Base-by-base conservation (phyloP, 1,139 yeast species). In the Candida mesenterica region DNA sequence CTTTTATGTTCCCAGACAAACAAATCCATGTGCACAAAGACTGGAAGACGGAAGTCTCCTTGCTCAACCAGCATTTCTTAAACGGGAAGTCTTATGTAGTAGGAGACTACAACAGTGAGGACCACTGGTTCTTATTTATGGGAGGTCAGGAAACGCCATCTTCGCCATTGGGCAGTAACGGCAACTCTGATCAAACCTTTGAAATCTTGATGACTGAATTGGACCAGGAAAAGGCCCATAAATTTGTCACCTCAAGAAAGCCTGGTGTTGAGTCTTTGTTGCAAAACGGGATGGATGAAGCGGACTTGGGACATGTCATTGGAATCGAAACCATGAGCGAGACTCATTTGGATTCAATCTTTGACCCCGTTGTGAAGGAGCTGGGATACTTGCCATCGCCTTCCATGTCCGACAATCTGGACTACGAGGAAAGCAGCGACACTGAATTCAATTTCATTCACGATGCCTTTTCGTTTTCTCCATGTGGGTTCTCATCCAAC, bases 401-500 rank as follows among this genome's bases (percentile, higher is more conserved):
- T 15, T 57, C 63, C 10, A 50, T 55, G 36, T 53, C 61, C 22
- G 69, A 61, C 37, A 44, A 43, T 33, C 44, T 49, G 46, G 64
- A 55, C 30, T 42, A 38, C 30, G 52, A 50, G 6, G 55, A 12
- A 56, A 48, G 20, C 24, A 30, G n/a, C 19, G 17, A 7, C 26
- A n/a, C 28, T 5, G 37, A 29, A 5, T 31, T 44, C 29, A 46
- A 46, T 12, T 75, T 69, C 38, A 49, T 75, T 55, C 88, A 82
- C 52, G 97, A 90, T 65, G 87, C 96, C 4, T 92, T 89, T 63
- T 82, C 95, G 20, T 92, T 92, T 59, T 70, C 86, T n/a, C 98
- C 98, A 2, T 92, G 97, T 61, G 98, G 98, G 12, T 92, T 79
- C 56, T 87, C 96, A 2, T 86, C 96, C 33, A 92, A 92, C 60